Base-by-base conservation (phyloP, 257 asterid genomes). In the Linaria vulgaris region DNA sequence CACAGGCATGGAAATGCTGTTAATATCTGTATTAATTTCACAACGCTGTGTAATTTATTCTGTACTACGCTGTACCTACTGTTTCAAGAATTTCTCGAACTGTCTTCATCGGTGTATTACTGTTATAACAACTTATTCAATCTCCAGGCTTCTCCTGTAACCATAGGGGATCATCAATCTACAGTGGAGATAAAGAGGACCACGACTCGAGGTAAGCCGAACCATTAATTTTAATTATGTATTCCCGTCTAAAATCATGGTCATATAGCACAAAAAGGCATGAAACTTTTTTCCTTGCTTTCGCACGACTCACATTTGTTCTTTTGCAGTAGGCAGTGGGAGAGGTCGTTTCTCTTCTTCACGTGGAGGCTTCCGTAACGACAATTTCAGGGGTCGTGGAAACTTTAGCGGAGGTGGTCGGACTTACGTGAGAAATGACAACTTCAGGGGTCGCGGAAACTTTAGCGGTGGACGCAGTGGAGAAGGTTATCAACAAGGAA, bases 111-210 rank as follows among this genome's bases (percentile, higher is more conserved):
- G 6, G 34, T 34, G 41, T 34, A 34, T n/a, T 34, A 34, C 41
- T 34, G 41, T 34, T 8, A 34, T 3, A 34, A 34, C 9, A 34
- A 68, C 3, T 38, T 9, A 27, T 52, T 66, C 14, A 46, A 39
- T 49, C 23, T 56, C 53, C 70, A 90, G 96, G 90, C 95, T 59
- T 87, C 97, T 55, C 95, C 96, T 5, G 17, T 83, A n/a, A 73
- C 66, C 58, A 80, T 87, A 20, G 90, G 84, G 12, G 81, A 77
- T 59, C 85, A 80, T 59, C 87, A 71, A 76, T 90, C 82, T 55
- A 73, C 66, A 11, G 86, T 87, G 55, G 96, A 90, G 83, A 82
- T 78, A 68, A 90, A 90, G 81, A 87, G 92, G 74, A 80, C 97
- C 37, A 83, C 87, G 19, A 76, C 90, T 63, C 79, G 95, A 85